Percentiles rank a stretch among this genome's conserved stretches.
phyloP scores from a whole-genome alignment of 2,329 filamentous ascomycete genomes.

The Ophiostoma quercus region DNA sequence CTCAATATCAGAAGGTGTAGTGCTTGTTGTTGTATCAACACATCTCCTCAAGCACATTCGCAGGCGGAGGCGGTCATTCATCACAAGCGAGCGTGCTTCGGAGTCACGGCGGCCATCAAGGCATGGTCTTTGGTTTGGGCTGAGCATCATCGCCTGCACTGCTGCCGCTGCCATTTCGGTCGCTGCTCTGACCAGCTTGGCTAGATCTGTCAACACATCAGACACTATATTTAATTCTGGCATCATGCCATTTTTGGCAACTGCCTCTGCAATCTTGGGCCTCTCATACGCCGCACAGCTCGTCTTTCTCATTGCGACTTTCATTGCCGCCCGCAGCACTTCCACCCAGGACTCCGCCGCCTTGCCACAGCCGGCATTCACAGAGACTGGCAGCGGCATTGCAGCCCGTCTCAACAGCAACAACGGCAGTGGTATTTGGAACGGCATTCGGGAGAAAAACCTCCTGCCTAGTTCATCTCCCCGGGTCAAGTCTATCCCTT shows the following conservation, averaged over 20 bases:
- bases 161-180: constrained; percentile 45
- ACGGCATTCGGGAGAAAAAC: constrained; percentile 29
- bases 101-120: constrained; percentile 19
- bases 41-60: constrained; percentile 34
- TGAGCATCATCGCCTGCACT: constrained; percentile 39
- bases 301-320: constrained; percentile 45
- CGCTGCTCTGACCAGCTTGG: constrained; percentile 40
- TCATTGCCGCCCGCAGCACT: constrained; percentile 37
- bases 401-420: constrained; percentile 10
- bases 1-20: constrained; percentile 36
- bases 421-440: constrained; percentile 29
- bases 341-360: constrained; percentile 21
- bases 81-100: constrained; percentile 22
- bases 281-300: constrained; percentile 45
- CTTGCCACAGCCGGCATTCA: background rate
- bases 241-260: constrained; percentile 39
- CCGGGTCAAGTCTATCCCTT: constrained; percentile 50
- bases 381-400: constrained; percentile 15
- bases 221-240: constrained; percentile 35
- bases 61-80: constrained; percentile 20
- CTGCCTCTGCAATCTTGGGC: constrained; percentile 42
- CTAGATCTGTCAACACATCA: constrained; percentile 33
- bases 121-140: constrained; percentile 36
- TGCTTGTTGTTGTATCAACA: constrained; percentile 36
- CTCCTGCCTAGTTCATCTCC: constrained; percentile 32